Conservation (phyloP, 1,284 basidiomycete genomes). For the Moesziomyces aphidis region DNA sequence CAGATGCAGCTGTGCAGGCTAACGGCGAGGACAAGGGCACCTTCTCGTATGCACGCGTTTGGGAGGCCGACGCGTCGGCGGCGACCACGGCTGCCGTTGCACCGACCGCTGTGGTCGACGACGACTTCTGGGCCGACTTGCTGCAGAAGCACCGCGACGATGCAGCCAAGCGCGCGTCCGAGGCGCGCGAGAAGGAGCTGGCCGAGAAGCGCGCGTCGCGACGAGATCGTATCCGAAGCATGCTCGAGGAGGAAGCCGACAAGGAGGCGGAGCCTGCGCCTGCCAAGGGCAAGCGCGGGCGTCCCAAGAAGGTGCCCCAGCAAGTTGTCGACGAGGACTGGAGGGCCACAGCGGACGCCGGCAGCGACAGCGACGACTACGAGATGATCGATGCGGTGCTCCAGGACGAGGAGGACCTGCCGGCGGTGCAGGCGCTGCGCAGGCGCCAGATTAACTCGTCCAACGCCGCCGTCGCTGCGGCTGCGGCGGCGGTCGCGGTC, state of each 20-base stretch:
- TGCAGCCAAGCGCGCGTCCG: constrained; percentile 25
- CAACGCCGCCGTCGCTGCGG: constrained; percentile 16
- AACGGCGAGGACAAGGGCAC: constrained; percentile 29
- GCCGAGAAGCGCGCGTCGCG: constrained; percentile 30
- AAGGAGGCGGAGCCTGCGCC: constrained; percentile 3
- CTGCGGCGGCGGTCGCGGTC: neutral
- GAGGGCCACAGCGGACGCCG: constrained; percentile 8
- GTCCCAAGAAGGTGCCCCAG: constrained; percentile 27
- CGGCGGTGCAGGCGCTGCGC: constrained; percentile 34
- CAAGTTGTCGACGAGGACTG: constrained; percentile 30
- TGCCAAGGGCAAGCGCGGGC: constrained; percentile 25
- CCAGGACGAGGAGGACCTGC: constrained; percentile 33
- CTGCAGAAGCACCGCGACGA: constrained; percentile 61
- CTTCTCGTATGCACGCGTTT: constrained; percentile 67
- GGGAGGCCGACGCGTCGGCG: constrained; percentile 54
- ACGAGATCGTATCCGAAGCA: constrained; percentile 36
- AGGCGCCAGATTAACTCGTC: constrained; percentile 17
- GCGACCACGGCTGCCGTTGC: constrained; percentile 30
- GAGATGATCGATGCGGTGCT: constrained; percentile 27
- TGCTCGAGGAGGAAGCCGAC: constrained; percentile 22
- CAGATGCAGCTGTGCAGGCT: constrained; percentile 4
- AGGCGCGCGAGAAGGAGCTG: constrained; percentile 19
- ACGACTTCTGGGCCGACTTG: constrained; percentile 63
- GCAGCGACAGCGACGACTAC: constrained; percentile 35
- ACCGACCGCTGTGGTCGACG: constrained; percentile 55